Percentiles rank a stretch among this genome's conserved stretches.
Evolutionary conservation across 2,329 filamentous ascomycete genomes (phyloP).

Genomic region (Aaosphaeria arxii): DNA sequence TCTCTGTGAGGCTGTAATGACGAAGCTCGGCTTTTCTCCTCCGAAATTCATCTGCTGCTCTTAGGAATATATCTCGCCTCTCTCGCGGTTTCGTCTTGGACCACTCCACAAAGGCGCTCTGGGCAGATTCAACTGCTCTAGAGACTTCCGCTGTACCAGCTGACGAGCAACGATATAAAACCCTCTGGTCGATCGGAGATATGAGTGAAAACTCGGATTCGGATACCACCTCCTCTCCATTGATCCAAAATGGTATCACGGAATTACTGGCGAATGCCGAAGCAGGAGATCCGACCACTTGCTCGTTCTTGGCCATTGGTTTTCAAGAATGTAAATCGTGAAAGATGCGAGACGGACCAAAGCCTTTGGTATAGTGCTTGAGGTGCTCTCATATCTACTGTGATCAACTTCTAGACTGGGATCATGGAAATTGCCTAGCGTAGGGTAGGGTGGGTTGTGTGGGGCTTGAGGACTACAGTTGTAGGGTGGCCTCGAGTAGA

Average conservation of each 20-base stretch:
- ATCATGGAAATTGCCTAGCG: too few species aligned
- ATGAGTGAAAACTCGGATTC: background rate
- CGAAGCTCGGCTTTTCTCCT: constrained; percentile 43
- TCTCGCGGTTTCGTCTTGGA: constrained; percentile 53
- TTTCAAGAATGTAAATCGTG: too few species aligned
- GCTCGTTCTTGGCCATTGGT: too few species aligned
- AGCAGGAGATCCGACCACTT: too few species aligned
- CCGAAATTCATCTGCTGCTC: constrained; percentile 61
- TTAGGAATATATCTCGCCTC: constrained; percentile 66
- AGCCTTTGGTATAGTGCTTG: too few species aligned
- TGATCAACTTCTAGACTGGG: too few species aligned
- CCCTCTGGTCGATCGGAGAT: background rate
- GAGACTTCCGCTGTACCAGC: background rate
- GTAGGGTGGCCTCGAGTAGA: too few species aligned
- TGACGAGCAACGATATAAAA: background rate
- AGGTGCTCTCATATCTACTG: too few species aligned
- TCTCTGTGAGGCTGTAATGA: constrained; percentile 3
- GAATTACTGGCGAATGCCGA: background rate
- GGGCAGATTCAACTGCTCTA: background rate
- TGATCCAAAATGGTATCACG: constrained; percentile 1
- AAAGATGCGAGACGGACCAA: too few species aligned
- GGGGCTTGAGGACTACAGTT: too few species aligned
- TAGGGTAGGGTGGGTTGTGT: too few species aligned
- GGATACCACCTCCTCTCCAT: background rate
- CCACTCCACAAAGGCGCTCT: constrained; percentile 64